Evolutionary conservation across 805 yeast species (phyloP).

Genomic region (Cyberlindnera maritima): DNA sequence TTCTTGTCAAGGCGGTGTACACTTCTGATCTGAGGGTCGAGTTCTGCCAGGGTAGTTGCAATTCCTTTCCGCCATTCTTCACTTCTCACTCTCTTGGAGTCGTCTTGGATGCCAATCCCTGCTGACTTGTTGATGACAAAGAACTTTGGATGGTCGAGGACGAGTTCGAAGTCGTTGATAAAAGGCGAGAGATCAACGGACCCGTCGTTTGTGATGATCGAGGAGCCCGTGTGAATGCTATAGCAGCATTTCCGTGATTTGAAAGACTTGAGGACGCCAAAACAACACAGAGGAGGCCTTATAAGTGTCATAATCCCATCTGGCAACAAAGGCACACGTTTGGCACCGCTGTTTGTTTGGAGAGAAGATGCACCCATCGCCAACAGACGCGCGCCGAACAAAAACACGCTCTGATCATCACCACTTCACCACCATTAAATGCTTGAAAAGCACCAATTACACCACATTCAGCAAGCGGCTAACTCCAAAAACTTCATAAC

Average conservation of each 20-base stretch:
- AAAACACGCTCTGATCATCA: neutral
- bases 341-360: no score
- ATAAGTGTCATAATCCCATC: no score
- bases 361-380: neutral
- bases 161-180: slow-evolving; percentile 7
- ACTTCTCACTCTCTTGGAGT: slow-evolving; percentile 18
- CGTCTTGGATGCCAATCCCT: slow-evolving; percentile 34
- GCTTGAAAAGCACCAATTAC: neutral
- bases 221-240: neutral
- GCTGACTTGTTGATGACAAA: slow-evolving; percentile 35
- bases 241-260: no score
- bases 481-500: neutral
- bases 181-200: neutral
- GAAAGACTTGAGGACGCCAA: no score
- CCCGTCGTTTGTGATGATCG: neutral
- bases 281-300: no score
- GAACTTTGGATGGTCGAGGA: slow-evolving; percentile 15
- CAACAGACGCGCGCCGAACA: neutral
- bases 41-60: slow-evolving; percentile 6
- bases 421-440: neutral
- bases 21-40: slow-evolving; percentile 23
- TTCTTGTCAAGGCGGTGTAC: slow-evolving; percentile 39
- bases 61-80: slow-evolving; percentile 12
- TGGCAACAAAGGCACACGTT: no score
- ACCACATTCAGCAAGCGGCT: neutral